Evolutionary conservation across 305 asterid species (phyloP).

Genomic region (Solanum chacoense): DNA sequence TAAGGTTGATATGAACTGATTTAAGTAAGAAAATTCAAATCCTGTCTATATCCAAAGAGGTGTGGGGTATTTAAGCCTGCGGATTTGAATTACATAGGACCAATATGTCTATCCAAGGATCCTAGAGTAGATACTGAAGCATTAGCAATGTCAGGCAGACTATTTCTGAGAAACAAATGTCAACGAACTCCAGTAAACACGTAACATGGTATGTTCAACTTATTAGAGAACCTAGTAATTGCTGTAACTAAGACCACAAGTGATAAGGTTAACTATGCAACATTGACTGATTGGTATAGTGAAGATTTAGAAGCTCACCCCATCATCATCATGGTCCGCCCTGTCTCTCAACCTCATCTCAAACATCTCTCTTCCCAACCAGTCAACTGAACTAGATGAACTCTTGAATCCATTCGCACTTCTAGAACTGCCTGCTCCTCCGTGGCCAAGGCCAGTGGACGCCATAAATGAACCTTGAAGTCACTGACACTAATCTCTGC

Average conservation of each 20-base stretch:
- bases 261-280: not conserved
- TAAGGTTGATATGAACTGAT: not conserved
- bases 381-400: constrained; percentile 91
- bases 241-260: not conserved
- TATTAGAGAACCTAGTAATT: not conserved
- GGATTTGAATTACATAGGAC: not conserved
- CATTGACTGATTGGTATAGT: not conserved
- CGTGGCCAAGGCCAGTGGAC: constrained; percentile 75
- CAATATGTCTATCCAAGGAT: not conserved
- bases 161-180: not conserved
- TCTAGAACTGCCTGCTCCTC: constrained; percentile 97
- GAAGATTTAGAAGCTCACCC: constrained; percentile 41
- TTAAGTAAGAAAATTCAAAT: not conserved
- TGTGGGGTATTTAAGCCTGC: not conserved
- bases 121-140: not conserved
- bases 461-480: constrained; percentile 51
- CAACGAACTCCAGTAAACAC: not conserved
- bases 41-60: not conserved
- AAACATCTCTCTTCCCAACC: constrained; percentile 94
- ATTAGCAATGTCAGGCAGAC: not conserved
- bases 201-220: not conserved
- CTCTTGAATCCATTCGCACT: constrained; percentile 77
- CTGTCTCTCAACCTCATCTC: constrained; percentile 86
- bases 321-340: constrained; percentile 66
- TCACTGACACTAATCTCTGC: constrained; percentile 24